Percentiles rank a stretch among this genome's conserved stretches.
phyloP scores from a whole-genome alignment of 2,329 filamentous ascomycete species.

The Neonectria magnoliae region DNA sequence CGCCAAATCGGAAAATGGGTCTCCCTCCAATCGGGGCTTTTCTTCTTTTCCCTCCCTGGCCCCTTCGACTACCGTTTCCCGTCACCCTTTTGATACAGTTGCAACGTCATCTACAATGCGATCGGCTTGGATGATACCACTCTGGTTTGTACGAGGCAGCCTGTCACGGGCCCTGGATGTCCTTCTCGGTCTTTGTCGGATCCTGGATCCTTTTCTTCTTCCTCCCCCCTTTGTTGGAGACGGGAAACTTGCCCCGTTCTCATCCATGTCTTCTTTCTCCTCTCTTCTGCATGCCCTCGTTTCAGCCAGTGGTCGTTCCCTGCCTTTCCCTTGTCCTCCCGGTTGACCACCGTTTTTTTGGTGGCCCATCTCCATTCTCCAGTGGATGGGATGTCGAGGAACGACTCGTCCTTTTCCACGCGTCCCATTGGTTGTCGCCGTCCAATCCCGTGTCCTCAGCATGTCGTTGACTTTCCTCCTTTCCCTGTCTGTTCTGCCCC shows the following conservation, averaged over 20 bases:
- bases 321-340: neutral
- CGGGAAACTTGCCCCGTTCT: neutral
- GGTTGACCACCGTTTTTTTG: neutral
- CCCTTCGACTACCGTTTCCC: no score
- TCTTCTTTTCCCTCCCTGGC: neutral
- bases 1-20: constrained; percentile 2
- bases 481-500: neutral
- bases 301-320: neutral
- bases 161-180: neutral
- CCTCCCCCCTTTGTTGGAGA: neutral
- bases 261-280: neutral
- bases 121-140: neutral
- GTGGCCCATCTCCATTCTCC: neutral
- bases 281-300: neutral
- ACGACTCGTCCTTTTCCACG: neutral
- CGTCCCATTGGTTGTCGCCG: neutral
- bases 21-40: constrained; percentile 13
- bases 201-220: no score
- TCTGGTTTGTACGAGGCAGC: neutral
- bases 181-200: neutral
- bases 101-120: neutral
- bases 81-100: neutral
- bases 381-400: neutral
- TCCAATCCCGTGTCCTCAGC: neutral
- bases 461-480: neutral